Evolutionary conservation across 2,329 filamentous ascomycete species (phyloP).

Genomic region (Fusarium sp.): DNA sequence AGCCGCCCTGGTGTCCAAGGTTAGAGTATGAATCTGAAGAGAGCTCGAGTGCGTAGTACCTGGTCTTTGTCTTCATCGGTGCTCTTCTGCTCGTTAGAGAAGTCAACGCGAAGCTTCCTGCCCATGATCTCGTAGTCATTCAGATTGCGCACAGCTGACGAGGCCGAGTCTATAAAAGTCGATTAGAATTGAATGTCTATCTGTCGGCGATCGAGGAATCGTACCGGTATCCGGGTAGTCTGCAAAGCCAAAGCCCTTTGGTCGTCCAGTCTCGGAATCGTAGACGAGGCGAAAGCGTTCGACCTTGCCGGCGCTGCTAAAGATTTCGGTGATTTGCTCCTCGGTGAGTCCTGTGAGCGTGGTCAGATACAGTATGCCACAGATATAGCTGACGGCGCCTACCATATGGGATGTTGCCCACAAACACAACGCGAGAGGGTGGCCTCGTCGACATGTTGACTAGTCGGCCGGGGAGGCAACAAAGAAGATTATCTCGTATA

Average conservation of each 20-base stretch:
- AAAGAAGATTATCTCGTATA: neutral
- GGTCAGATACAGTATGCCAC: slow-evolving; percentile 33
- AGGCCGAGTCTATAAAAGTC: slow-evolving; percentile 72
- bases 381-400: slow-evolving; percentile 32
- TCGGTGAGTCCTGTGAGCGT: slow-evolving; percentile 82
- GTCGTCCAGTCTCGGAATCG: slow-evolving; percentile 92
- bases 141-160: slow-evolving; percentile 92
- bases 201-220: slow-evolving; percentile 9
- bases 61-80: slow-evolving; percentile 63
- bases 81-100: slow-evolving; percentile 89
- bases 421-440: slow-evolving; percentile 82
- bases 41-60: slow-evolving; percentile 2
- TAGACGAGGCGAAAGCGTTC: slow-evolving; percentile 93
- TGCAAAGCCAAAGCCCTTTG: slow-evolving; percentile 96
- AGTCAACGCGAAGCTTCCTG: slow-evolving; percentile 93
- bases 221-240: slow-evolving; percentile 92
- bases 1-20: slow-evolving; percentile 17
- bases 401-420: slow-evolving; percentile 89
- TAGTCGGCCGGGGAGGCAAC: neutral
- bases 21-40: neutral
- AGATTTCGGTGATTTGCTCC: slow-evolving; percentile 94
- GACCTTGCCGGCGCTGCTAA: slow-evolving; percentile 89
- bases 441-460: slow-evolving; percentile 75
- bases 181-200: slow-evolving; percentile 26
- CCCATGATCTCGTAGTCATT: slow-evolving; percentile 97